Conservation (phyloP, 1,284 basidiomycete species). For the Phellinidium pouzarii region DNA sequence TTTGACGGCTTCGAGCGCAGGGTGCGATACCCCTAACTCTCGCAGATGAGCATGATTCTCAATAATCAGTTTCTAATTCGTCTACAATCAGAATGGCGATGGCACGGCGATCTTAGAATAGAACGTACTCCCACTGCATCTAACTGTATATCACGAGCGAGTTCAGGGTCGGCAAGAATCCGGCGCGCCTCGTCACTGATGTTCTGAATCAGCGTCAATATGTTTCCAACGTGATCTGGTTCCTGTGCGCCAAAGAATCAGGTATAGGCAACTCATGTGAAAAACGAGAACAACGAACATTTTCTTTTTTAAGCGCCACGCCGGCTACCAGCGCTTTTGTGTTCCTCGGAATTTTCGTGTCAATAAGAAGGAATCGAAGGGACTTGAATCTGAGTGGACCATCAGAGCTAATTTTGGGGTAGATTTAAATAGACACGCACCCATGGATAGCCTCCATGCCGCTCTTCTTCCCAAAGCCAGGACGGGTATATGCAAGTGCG, state of each 20-base stretch:
- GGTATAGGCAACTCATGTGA: constrained; percentile 12
- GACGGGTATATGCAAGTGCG: constrained; percentile 84
- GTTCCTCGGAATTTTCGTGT: constrained; percentile 88
- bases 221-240: constrained; percentile 68
- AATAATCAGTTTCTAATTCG: constrained; percentile 64
- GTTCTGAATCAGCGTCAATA: constrained; percentile 72
- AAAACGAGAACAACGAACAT: constrained; percentile 37
- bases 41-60: constrained; percentile 88
- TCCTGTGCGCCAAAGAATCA: constrained; percentile 40
- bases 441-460: constrained; percentile 84
- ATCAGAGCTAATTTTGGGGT: constrained; percentile 20
- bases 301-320: constrained; percentile 68
- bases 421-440: constrained; percentile 37
- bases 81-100: constrained; percentile 4
- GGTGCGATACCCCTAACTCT: constrained; percentile 90
- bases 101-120: constrained; percentile 1
- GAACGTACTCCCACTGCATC: constrained; percentile 50
- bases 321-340: constrained; percentile 93
- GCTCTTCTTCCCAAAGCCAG: constrained; percentile 68
- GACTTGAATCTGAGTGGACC: constrained; percentile 50
- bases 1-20: constrained; percentile 79
- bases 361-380: constrained; percentile 81
- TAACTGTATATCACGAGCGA: constrained; percentile 57
- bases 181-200: constrained; percentile 78
- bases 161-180: constrained; percentile 68